phyloP scores from a whole-genome alignment of 2,329 filamentous ascomycete genomes.

The Byssochlamys sp. region DNA sequence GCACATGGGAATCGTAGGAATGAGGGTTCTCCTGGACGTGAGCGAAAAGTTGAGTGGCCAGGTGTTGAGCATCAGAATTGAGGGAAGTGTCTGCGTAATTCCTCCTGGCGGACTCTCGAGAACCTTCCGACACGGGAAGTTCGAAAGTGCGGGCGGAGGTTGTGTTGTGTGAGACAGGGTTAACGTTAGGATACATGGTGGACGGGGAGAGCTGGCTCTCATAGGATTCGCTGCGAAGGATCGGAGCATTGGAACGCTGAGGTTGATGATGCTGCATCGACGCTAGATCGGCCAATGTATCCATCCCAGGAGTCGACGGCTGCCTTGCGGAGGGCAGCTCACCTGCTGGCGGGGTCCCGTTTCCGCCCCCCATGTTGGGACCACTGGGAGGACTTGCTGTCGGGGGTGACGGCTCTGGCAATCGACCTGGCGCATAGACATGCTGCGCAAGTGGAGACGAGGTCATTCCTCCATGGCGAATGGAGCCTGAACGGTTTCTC shows the following conservation, averaged over 20 bases:
- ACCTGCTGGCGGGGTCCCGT: constrained; percentile 26
- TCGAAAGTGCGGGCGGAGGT: constrained; percentile 36
- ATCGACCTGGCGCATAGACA: constrained; percentile 28
- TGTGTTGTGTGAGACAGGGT: constrained; percentile 26
- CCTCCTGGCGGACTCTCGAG: constrained; percentile 28
- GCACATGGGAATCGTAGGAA: constrained; percentile 38
- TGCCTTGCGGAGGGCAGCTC: constrained; percentile 29
- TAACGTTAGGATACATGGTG: constrained; percentile 31
- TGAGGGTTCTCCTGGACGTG: constrained; percentile 38
- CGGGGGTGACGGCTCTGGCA: constrained; percentile 30
- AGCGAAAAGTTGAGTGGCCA: constrained; percentile 31
- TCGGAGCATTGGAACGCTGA: constrained; percentile 29
- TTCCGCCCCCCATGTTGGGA: constrained; percentile 18
- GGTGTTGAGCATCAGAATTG: constrained; percentile 29
- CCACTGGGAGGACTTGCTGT: constrained; percentile 22
- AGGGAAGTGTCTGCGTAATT: constrained; percentile 36
- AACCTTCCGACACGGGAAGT: constrained; percentile 36
- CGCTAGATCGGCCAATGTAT: constrained; percentile 40
- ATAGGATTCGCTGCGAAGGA: constrained; percentile 30
- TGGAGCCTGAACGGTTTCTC: constrained; percentile 24
- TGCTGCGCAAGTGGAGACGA: constrained; percentile 37
- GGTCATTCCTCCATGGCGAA: constrained; percentile 23
- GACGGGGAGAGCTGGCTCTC: constrained; percentile 36
- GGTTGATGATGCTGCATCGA: constrained; percentile 40
- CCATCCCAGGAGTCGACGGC: constrained; percentile 39